Percentiles rank a stretch among this genome's conserved stretches.
These are phyloP conservation scores for Phlyctochytrium bullatum DNA, from an alignment of 192 early-diverging fungal genomes.

Conservation along the genomic window DNA sequence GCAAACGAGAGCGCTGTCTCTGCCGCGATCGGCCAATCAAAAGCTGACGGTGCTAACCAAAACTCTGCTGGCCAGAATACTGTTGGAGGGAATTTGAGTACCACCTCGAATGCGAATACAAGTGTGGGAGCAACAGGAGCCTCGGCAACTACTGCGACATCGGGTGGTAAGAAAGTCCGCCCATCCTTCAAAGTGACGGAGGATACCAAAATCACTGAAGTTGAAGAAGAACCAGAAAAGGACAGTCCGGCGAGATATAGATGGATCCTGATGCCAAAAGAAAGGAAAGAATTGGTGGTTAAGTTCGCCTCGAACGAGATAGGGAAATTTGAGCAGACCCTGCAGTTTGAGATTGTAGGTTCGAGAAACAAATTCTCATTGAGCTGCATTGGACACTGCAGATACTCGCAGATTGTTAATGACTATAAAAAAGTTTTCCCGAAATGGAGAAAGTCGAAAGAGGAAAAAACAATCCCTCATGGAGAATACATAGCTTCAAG, in stretches of 20 bases:
- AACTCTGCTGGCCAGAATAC: not conserved
- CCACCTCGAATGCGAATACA: not conserved
- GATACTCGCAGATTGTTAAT: constrained; percentile 42
- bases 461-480: constrained; percentile 48
- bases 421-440: constrained; percentile 51
- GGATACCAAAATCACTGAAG: constrained; percentile 35
- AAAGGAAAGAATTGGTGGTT: constrained; percentile 47
- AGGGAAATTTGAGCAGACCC: constrained; percentile 45
- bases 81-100: not conserved
- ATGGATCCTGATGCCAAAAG: constrained; percentile 52
- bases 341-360: constrained; percentile 57
- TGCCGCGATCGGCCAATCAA: constrained; percentile 1
- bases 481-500: constrained; percentile 47
- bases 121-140: not conserved
- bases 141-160: not conserved
- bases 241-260: constrained; percentile 34
- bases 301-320: constrained; percentile 49
- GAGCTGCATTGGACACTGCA: constrained; percentile 47
- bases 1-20: not conserved
- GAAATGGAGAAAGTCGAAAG: constrained; percentile 47
- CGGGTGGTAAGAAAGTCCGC: constrained; percentile 15
- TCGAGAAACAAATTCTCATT: constrained; percentile 31
- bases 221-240: constrained; percentile 43
- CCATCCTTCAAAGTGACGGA: constrained; percentile 31
- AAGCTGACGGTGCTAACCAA: not conserved